phyloP scores from a whole-genome alignment of 805 yeast species.

The Candida sithepensis region DNA sequence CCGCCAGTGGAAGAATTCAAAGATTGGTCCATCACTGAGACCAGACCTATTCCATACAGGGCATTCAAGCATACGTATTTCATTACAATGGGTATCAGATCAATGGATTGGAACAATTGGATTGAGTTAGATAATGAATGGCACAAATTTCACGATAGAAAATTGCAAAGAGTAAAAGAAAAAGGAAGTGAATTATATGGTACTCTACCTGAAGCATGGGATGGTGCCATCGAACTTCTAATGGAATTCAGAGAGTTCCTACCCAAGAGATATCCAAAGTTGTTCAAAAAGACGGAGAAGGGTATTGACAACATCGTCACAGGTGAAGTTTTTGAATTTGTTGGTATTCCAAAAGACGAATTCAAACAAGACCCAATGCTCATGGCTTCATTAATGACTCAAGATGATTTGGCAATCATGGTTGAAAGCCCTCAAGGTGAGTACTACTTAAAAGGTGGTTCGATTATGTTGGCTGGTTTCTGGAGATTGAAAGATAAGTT shows the following conservation, averaged over 20 bases:
- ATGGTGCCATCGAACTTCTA: constrained; percentile 54
- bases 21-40: constrained; percentile 46
- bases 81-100: constrained; percentile 67
- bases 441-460: constrained; percentile 56
- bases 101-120: constrained; percentile 61
- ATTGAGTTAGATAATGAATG: constrained; percentile 67
- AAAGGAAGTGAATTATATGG: constrained; percentile 47
- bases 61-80: constrained; percentile 64
- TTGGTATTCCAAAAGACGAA: constrained; percentile 26
- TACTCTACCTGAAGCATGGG: constrained; percentile 46
- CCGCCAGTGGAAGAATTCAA: constrained; percentile 48
- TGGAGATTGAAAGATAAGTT: constrained; percentile 65
- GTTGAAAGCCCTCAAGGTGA: constrained; percentile 56
- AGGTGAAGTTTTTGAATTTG: constrained; percentile 45
- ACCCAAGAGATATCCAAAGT: constrained; percentile 54
- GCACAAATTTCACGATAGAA: constrained; percentile 50
- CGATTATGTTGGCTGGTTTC: constrained; percentile 63
- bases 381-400: constrained; percentile 54
- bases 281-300: constrained; percentile 42
- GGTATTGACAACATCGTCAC: constrained; percentile 53
- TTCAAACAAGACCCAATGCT: constrained; percentile 52
- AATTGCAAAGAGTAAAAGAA: constrained; percentile 45
- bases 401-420: constrained; percentile 69
- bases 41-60: constrained; percentile 58
- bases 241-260: constrained; percentile 50